A percentile compares a stretch with the other conserved stretches of the same genome.
Conservation (phyloP, 2,329 filamentous ascomycete species). For the Colletotrichum sp. region DNA sequence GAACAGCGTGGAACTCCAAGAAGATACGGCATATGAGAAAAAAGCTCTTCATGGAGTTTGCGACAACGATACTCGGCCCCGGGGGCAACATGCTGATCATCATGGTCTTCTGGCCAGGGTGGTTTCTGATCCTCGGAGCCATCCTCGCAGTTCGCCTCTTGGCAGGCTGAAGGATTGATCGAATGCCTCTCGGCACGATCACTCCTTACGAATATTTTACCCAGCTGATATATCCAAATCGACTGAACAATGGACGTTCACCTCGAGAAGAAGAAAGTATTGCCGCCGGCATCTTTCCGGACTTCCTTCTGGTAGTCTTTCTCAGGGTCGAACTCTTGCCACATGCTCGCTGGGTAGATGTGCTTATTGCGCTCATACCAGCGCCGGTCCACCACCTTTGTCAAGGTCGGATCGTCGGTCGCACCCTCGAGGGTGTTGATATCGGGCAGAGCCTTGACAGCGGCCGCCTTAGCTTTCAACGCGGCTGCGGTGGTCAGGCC, state of each 20-base stretch:
- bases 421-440: constrained; percentile 73
- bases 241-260: constrained; percentile 20
- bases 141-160: constrained; percentile 38
- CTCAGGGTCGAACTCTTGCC: constrained; percentile 93
- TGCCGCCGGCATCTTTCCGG: constrained; percentile 84
- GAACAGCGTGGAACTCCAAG: constrained; percentile 40
- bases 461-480: constrained; percentile 40
- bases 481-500: constrained; percentile 35
- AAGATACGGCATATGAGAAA: constrained; percentile 42
- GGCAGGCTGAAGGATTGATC: constrained; percentile 31
- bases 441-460: constrained; percentile 43
- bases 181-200: background rate
- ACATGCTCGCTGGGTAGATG: constrained; percentile 94
- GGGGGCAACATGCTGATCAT: constrained; percentile 53
- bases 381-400: constrained; percentile 92
- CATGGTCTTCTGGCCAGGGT: constrained; percentile 63
- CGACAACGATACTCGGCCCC: constrained; percentile 54
- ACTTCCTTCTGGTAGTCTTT: constrained; percentile 82
- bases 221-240: background rate
- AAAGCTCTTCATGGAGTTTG: constrained; percentile 57
- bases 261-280: constrained; percentile 86
- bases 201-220: background rate
- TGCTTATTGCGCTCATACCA: constrained; percentile 99
- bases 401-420: constrained; percentile 77
- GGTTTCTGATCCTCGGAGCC: constrained; percentile 50